A percentile compares a stretch with the other conserved stretches of the same genome.
phyloP scores from a whole-genome alignment of 495 filamentous ascomycete species.

The Hypoxylon subgilvum region DNA sequence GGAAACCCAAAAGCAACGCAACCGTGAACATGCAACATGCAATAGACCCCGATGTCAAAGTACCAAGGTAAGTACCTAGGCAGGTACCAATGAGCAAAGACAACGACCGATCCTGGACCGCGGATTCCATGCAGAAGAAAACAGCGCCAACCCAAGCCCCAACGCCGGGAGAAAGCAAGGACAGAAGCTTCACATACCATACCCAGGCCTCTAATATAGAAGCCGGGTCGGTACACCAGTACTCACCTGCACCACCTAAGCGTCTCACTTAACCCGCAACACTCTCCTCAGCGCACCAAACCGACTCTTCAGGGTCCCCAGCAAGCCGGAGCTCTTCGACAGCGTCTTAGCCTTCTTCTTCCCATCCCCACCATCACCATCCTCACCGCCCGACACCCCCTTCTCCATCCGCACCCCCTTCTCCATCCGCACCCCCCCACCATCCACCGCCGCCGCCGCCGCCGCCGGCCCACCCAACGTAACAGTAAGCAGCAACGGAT shows the following conservation, averaged over 20 bases:
- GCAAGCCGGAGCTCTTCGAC: neutral
- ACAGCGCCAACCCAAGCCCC: neutral
- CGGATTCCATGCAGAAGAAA: constrained; percentile 12
- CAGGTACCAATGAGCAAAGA: constrained; percentile 1
- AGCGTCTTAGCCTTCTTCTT: constrained; percentile 9
- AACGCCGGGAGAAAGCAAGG: neutral
- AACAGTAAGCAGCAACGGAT: constrained; percentile 64
- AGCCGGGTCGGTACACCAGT: too few species aligned
- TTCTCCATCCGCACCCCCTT: neutral
- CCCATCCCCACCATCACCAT: constrained; percentile 3
- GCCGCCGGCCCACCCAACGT: constrained; percentile 63
- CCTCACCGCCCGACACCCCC: neutral
- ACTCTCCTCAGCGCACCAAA: constrained; percentile 18
- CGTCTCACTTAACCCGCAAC: constrained; percentile 3
- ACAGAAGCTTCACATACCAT: neutral
- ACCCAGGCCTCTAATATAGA: neutral
- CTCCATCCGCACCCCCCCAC: constrained; percentile 6
- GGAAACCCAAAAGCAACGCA: constrained; percentile 3
- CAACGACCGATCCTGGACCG: constrained; percentile 26
- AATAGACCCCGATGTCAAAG: neutral
- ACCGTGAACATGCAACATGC: neutral
- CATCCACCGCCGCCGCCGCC: constrained; percentile 35
- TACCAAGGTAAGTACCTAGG: neutral
- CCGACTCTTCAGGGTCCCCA: constrained; percentile 15
- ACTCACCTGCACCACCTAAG: neutral